Base-by-base conservation (phyloP, 1,284 basidiomycete species). In the Volvariella volvacea region DNA sequence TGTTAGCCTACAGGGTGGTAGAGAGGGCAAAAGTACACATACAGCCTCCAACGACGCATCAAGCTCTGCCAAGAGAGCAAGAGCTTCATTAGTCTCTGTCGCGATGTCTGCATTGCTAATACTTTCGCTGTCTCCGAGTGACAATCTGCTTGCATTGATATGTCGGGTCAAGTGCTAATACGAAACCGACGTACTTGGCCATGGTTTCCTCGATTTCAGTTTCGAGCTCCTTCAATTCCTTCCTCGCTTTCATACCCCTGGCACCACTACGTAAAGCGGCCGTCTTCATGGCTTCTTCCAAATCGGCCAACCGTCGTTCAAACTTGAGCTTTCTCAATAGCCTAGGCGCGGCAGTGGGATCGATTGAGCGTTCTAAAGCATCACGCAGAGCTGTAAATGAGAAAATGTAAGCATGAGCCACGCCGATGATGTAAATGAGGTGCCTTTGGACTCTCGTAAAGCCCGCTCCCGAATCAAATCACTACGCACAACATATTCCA, bases 191-290 rank as follows among this genome's bases (percentile, higher is more conserved):
- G 14, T 36, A 36, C 34, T 36, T 36, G 7, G 34, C 34, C 6
- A 16, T 20, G n/a, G 14, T 20, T 6, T 15, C 57, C 15, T 61
- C 57, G n/a, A 63, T 64, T 52, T 84, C 80, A 1, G 70, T 67
- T 12, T 63, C 62, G 32, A 81, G 62, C 34, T 36, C 34, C 19
- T 36, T 36, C 7, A 79, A 65, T 7, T 71, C 71, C 52, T 76
- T 75, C 43, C 82, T 65, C 7, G 83, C 83, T 41, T 72, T 70
- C 19, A 72, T 67, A 0, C 81, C 83, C 22, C 80, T 61, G 4
- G 80, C 71, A 0, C 83, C 83, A 20, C 75, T 79, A 36, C 81
- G 64, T 46, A 76, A 67, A 3, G 65, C 56, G 0, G 83, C 81
- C 6, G 76, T 67, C 52, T 76, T 76, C 44, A 70, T 63, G 17